Percentiles rank a stretch among this genome's conserved stretches.
phyloP scores from a whole-genome alignment of 2,329 filamentous ascomycete genomes.

The Pseudocercospora crystallina region DNA sequence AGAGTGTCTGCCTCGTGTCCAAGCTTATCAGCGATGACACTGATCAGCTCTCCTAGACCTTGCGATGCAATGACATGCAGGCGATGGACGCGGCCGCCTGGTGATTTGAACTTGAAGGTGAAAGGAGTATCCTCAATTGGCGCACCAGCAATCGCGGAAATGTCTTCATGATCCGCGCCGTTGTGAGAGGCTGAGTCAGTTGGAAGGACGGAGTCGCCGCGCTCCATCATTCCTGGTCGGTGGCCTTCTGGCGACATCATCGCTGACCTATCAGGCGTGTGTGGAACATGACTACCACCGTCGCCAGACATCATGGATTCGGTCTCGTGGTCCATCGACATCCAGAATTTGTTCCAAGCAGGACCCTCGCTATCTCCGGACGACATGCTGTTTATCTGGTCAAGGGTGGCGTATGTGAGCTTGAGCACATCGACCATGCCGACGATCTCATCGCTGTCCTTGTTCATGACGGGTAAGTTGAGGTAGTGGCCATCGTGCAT shows the following conservation, averaged over 20 bases:
- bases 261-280: slow-evolving; percentile 64
- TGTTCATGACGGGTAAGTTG: slow-evolving; percentile 96
- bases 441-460: slow-evolving; percentile 87
- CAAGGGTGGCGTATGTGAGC: slow-evolving; percentile 94
- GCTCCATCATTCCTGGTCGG: slow-evolving; percentile 60
- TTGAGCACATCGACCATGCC: slow-evolving; percentile 99
- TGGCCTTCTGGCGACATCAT: slow-evolving; percentile 75
- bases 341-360: slow-evolving; percentile 99
- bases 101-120: slow-evolving; percentile 98
- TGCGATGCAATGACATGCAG: slow-evolving; percentile 79
- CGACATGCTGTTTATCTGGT: slow-evolving; percentile 91
- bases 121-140: slow-evolving; percentile 70
- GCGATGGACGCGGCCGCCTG: slow-evolving; percentile 88
- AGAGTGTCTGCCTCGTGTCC: slow-evolving; percentile 79
- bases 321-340: slow-evolving; percentile 90
- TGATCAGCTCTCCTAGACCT: slow-evolving; percentile 77
- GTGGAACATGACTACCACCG: slow-evolving; percentile 69
- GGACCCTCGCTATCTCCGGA: slow-evolving; percentile 87
- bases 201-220: slow-evolving; percentile 82
- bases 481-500: slow-evolving; percentile 99
- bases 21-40: slow-evolving; percentile 77
- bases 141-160: slow-evolving; percentile 62
- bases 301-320: slow-evolving; percentile 96
- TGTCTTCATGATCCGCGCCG: slow-evolving; percentile 69
- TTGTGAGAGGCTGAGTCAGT: slow-evolving; percentile 94